Evolutionary conservation across 1,284 basidiomycete genomes (phyloP), one percentile per base, ranked within the genome.

Genomic region (Malassezia restricta): DNA sequence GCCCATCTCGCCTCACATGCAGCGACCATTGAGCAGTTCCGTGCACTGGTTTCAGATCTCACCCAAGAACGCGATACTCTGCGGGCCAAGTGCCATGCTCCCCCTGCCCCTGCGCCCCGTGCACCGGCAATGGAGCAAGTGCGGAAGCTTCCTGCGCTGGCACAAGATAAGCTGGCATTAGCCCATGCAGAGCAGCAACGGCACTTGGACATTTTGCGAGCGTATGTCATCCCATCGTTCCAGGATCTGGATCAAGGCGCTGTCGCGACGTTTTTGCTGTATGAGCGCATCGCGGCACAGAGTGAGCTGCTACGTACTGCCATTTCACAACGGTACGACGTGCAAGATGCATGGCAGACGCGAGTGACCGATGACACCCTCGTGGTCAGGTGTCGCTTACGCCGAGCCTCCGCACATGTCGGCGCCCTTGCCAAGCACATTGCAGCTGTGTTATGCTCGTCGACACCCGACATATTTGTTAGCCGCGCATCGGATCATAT

Each of bases 401-500:
- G 71, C 8, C 64, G 66, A 43, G 59, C 58, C 28, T 61, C 71
- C 14, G 68, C 67, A 6, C 67, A 71, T 45, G 66, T 71, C 28
- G 45, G 53, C 6, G 71, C 66, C 5, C 51, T 66, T 6, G 63
- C 64, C n/a, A 46, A 61, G 14, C 68, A 68, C 46, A 66, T 70
- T 24, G 59, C 59, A 5, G 69, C 68, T 6, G 62, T 70, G 37
- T 47, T 73, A n/a, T 49, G 54, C 8, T 56, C 62, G 0, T 66
- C 65, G 12, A 56, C 66, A 1, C 56, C 58, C 11, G 61, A 61
- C 35, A 56, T 64, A 11, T 73, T 71, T 51, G 40, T 71, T 6
- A 56, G 58, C 3, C 62, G 86, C 47, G 92, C 90, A 1, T 80
- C 81, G 7, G 92, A 98, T 58, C 57, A 63, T 29, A 80, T 95